phyloP scores from a whole-genome alignment of 768 basidiomycete species.

The Cystoderma amianthinum region DNA sequence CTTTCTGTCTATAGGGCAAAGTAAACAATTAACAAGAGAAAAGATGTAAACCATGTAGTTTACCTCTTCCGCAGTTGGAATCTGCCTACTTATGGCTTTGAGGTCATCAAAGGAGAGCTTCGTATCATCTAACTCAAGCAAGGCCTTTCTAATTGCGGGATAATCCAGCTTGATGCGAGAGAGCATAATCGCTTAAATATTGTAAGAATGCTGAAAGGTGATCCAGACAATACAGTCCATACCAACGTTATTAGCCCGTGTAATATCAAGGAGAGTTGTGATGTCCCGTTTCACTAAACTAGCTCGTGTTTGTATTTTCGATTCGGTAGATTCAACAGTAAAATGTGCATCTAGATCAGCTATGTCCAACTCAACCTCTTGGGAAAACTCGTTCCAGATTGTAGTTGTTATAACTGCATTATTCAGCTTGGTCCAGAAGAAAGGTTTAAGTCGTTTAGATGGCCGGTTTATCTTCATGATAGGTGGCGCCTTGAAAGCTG shows the following conservation, averaged over 20 bases:
- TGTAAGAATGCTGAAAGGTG: slow-evolving; percentile 3
- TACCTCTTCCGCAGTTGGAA: slow-evolving; percentile 83
- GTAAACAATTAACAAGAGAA: not conserved
- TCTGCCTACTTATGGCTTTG: slow-evolving; percentile 62
- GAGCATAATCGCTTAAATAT: slow-evolving; percentile 70
- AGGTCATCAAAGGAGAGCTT: slow-evolving; percentile 69
- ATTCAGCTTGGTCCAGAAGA: slow-evolving; percentile 88
- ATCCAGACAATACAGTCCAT: slow-evolving; percentile 12
- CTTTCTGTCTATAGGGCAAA: slow-evolving; percentile 40
- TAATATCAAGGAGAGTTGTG: slow-evolving; percentile 71
- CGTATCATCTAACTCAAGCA: slow-evolving; percentile 67
- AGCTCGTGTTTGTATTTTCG: slow-evolving; percentile 27
- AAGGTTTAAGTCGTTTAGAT: slow-evolving; percentile 66
- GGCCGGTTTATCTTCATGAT: slow-evolving; percentile 32
- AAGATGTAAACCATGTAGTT: slow-evolving; percentile 3
- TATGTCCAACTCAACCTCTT: slow-evolving; percentile 42
- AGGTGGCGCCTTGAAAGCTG: slow-evolving; percentile 22
- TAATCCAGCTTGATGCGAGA: slow-evolving; percentile 63
- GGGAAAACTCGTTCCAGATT: slow-evolving; percentile 63
- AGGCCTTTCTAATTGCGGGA: slow-evolving; percentile 59
- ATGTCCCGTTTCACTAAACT: slow-evolving; percentile 47
- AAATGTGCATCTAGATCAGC: slow-evolving; percentile 74
- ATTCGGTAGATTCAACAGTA: slow-evolving; percentile 40
- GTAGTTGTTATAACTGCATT: slow-evolving; percentile 31
- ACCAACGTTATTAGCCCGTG: slow-evolving; percentile 83